Conservation (phyloP, 495 filamentous ascomycete genomes). For the Trichocladium antarcticum region DNA sequence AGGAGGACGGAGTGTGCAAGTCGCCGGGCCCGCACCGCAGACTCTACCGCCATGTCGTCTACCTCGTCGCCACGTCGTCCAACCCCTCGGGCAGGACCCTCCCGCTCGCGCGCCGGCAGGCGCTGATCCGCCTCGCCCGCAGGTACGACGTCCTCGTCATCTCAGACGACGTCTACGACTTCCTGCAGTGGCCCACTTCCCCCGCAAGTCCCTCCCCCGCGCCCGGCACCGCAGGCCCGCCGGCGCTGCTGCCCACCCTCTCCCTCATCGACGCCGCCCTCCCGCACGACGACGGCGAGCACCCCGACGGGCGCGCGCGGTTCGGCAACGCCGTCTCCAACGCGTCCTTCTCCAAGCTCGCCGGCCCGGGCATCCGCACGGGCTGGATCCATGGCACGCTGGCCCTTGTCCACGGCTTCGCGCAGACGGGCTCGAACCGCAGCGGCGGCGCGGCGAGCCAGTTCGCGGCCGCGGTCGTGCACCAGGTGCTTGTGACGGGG, state of each 20-base stretch:
- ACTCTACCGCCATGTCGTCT: constrained; percentile 74
- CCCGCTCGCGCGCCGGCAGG: constrained; percentile 47
- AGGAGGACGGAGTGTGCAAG: constrained; percentile 24
- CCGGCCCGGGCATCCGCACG: constrained; percentile 65
- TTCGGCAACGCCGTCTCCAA: constrained; percentile 75
- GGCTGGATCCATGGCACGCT: constrained; percentile 72
- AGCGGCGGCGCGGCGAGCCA: constrained; percentile 73
- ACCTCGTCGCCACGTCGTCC: constrained; percentile 68
- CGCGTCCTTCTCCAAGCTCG: constrained; percentile 74
- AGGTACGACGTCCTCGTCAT: constrained; percentile 65
- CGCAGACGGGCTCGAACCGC: constrained; percentile 56
- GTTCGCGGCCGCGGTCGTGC: constrained; percentile 53
- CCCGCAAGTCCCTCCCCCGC: background rate
- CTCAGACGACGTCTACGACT: constrained; percentile 87
- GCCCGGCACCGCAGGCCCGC: background rate
- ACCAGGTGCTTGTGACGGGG: constrained; percentile 45
- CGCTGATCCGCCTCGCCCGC: constrained; percentile 57
- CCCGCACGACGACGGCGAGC: constrained; percentile 27
- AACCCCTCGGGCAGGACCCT: constrained; percentile 73
- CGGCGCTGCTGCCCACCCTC: constrained; percentile 47
- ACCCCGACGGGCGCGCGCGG: constrained; percentile 11
- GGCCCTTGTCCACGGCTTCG: constrained; percentile 54
- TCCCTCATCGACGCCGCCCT: constrained; percentile 59
- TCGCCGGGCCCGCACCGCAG: constrained; percentile 37
- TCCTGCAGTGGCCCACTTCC: constrained; percentile 55